phyloP scores from a whole-genome alignment of 768 basidiomycete species.

The Vararia minispora region DNA sequence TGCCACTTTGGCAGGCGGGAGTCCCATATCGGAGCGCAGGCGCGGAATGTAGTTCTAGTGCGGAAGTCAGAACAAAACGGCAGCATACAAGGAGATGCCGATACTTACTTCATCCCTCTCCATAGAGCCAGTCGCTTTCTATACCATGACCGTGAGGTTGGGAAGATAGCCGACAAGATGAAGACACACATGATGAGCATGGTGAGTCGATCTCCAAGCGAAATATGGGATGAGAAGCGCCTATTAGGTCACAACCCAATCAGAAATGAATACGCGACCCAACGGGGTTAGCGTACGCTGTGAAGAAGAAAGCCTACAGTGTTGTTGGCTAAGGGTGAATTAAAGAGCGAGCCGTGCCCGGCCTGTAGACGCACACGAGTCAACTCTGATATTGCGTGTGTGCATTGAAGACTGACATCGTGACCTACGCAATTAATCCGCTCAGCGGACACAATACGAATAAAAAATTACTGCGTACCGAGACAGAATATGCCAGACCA shows the following conservation, averaged over 20 bases:
- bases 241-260: no score
- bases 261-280: no score
- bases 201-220: conserved; percentile 5
- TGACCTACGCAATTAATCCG: conserved; percentile 2
- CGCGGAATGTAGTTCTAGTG: conserved; percentile 31
- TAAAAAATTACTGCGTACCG: background rate
- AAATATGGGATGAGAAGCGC: conserved; percentile 5
- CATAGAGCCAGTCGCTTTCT: conserved; percentile 16
- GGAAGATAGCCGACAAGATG: background rate
- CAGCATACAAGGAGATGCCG: no score
- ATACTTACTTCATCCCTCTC: conserved; percentile 17
- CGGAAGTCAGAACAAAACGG: no score
- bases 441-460: background rate
- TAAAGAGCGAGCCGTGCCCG: conserved; percentile 4
- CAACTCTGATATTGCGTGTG: no score
- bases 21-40: conserved; percentile 26
- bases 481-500: conserved; percentile 3
- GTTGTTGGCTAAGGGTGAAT: conserved; percentile 1
- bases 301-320: background rate
- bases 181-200: conserved; percentile 1
- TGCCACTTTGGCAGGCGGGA: conserved; percentile 30
- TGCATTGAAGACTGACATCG: no score
- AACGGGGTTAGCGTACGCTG: background rate
- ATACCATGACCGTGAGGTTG: no score
- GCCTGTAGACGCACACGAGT: no score